Evolutionary conservation across 176 grass and related monocot species (phyloP).

Genomic region (Oryza meridionalis): DNA sequence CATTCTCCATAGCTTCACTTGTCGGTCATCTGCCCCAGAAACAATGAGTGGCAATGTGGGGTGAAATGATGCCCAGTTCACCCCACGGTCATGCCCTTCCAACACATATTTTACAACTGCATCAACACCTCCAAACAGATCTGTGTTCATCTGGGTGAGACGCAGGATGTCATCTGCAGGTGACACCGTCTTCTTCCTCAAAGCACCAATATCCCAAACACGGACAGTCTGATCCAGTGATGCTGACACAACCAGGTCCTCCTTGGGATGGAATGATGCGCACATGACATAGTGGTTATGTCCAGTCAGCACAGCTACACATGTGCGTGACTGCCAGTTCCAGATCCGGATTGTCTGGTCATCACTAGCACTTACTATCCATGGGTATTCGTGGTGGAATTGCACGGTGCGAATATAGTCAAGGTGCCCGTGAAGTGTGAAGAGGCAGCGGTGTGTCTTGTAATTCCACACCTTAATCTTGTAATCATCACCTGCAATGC

Average conservation of each 20-base stretch:
- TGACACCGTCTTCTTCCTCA: slow-evolving; percentile 75
- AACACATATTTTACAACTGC: slow-evolving; percentile 86
- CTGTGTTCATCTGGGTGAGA: slow-evolving; percentile 86
- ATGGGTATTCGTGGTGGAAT: slow-evolving; percentile 80
- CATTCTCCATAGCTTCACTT: slow-evolving; percentile 94
- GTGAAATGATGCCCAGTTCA: slow-evolving; percentile 94
- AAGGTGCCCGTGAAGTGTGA: slow-evolving; percentile 87
- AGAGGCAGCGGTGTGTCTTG: slow-evolving; percentile 91
- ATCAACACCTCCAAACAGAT: slow-evolving; percentile 90
- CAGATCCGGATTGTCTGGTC: slow-evolving; percentile 94
- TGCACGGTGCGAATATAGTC: slow-evolving; percentile 94
- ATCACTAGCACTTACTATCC: slow-evolving; percentile 88
- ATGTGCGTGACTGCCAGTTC: slow-evolving; percentile 93
- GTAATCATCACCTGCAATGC: slow-evolving; percentile 79
- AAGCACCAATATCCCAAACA: slow-evolving; percentile 81
- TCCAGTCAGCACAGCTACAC: slow-evolving; percentile 79
- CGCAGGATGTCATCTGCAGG: slow-evolving; percentile 83
- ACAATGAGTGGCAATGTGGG: slow-evolving; percentile 80
- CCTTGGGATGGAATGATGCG: slow-evolving; percentile 90
- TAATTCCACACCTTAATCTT: slow-evolving; percentile 99
- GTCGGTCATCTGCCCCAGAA: slow-evolving; percentile 88
- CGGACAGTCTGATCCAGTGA: slow-evolving; percentile 89
- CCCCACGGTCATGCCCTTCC: slow-evolving; percentile 91
- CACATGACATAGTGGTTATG: slow-evolving; percentile 98
- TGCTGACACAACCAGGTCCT: slow-evolving; percentile 86